Conservation (phyloP, 2,329 filamentous ascomycete species). For the Phialophora chinensis region DNA sequence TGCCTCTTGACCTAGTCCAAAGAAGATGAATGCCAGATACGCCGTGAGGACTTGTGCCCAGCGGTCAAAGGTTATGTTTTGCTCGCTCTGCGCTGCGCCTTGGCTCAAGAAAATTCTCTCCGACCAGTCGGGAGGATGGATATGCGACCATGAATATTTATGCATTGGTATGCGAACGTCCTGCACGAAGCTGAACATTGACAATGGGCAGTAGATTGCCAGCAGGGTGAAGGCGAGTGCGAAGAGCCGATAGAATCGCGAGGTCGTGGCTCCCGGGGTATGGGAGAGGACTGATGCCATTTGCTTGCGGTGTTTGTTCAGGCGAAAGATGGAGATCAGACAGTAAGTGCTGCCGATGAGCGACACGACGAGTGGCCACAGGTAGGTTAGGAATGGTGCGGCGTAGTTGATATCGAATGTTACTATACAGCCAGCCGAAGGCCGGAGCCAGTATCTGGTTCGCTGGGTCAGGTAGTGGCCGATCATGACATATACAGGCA, state of each 20-base stretch:
- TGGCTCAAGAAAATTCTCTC: slow-evolving; percentile 56
- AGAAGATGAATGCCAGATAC: slow-evolving; percentile 66
- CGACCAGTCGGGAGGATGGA: slow-evolving; percentile 61
- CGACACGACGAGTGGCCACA: slow-evolving; percentile 64
- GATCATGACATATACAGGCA: slow-evolving; percentile 62
- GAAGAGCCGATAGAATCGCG: slow-evolving; percentile 44
- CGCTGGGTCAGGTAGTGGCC: slow-evolving; percentile 66
- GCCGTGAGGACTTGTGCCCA: slow-evolving; percentile 64
- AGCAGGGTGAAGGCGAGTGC: slow-evolving; percentile 61
- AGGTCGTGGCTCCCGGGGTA: slow-evolving; percentile 59
- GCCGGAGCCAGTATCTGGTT: slow-evolving; percentile 61
- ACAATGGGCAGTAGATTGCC: slow-evolving; percentile 60
- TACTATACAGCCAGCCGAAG: slow-evolving; percentile 53
- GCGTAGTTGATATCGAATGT: slow-evolving; percentile 64
- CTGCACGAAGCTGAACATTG: slow-evolving; percentile 57
- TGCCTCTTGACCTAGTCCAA: slow-evolving; percentile 69
- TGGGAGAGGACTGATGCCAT: slow-evolving; percentile 64
- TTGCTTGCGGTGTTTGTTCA: slow-evolving; percentile 64
- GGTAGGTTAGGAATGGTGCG: slow-evolving; percentile 58
- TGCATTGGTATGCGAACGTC: slow-evolving; percentile 51
- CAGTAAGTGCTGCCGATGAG: slow-evolving; percentile 62
- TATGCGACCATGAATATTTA: slow-evolving; percentile 58
- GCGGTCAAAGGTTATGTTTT: slow-evolving; percentile 58
- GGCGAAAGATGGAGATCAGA: slow-evolving; percentile 66
- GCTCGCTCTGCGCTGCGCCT: slow-evolving; percentile 49